Conservation (phyloP, 306 rosid genomes). For the Lablab purpureus region DNA sequence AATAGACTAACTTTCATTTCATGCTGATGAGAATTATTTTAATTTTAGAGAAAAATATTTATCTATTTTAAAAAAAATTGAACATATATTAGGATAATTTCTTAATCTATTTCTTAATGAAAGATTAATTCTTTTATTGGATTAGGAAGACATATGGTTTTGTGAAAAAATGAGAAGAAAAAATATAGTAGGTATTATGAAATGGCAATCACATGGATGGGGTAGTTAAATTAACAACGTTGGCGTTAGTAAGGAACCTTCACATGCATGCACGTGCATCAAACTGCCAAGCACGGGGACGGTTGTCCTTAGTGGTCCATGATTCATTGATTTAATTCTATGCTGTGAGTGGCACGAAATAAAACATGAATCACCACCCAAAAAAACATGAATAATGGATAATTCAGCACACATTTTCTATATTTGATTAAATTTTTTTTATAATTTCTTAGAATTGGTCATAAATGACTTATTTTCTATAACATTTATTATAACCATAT, state of each 20-base stretch:
- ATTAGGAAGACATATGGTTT: neutral
- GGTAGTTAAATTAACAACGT: neutral
- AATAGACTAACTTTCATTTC: neutral
- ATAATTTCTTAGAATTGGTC: too few species aligned
- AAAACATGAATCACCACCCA: too few species aligned
- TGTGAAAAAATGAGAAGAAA: neutral
- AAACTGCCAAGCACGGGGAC: neutral
- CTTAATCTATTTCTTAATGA: neutral
- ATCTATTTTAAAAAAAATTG: too few species aligned
- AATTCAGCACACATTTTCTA: too few species aligned
- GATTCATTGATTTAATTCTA: neutral
- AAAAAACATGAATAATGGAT: too few species aligned
- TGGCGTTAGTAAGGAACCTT: neutral
- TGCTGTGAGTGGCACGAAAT: neutral
- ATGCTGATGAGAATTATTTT: neutral
- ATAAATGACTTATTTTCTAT: too few species aligned
- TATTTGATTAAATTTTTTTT: too few species aligned
- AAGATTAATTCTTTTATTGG: neutral
- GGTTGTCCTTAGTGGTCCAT: neutral
- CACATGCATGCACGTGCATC: slow-evolving; percentile 19
- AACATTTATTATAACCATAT: too few species aligned
- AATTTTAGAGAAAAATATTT: too few species aligned
- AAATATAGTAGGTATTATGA: neutral
- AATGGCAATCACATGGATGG: neutral
- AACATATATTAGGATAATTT: neutral